Percentiles rank a stretch among this genome's conserved stretches.
These are phyloP conservation scores for Symbiotaphrina buchneri DNA, from an alignment of 495 filamentous ascomycete genomes.

Conservation along the genomic window DNA sequence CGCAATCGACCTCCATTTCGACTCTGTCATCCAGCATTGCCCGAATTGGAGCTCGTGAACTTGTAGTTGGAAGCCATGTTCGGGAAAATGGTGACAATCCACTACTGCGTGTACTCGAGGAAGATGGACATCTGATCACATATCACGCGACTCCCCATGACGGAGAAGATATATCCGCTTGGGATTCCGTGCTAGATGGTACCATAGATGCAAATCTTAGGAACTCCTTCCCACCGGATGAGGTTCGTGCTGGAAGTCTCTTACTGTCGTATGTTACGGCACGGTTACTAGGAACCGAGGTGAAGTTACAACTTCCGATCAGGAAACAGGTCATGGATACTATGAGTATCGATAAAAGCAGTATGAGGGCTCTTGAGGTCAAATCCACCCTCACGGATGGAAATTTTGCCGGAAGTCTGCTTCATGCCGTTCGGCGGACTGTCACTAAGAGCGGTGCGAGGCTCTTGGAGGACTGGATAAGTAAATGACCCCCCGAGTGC, in stretches of 20 bases:
- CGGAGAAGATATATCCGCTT: slow-evolving; percentile 34
- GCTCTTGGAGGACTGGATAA: slow-evolving; percentile 61
- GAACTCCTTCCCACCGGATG: slow-evolving; percentile 27
- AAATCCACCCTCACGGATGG: slow-evolving; percentile 59
- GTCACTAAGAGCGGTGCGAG: slow-evolving; percentile 78
- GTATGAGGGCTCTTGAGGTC: slow-evolving; percentile 75
- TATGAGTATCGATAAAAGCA: slow-evolving; percentile 83
- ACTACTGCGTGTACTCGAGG: slow-evolving; percentile 15
- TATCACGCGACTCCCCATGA: slow-evolving; percentile 22
- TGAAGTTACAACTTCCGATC: slow-evolving; percentile 68
- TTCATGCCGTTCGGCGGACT: slow-evolving; percentile 74
- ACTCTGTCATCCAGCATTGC: slow-evolving; percentile 58
- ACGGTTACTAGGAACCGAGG: slow-evolving; percentile 51
- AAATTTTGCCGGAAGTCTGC: slow-evolving; percentile 53
- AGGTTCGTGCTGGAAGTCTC: slow-evolving; percentile 45
- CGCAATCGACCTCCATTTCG: slow-evolving; percentile 50
- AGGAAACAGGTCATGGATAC: slow-evolving; percentile 47
- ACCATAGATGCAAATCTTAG: slow-evolving; percentile 21
- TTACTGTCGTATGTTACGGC: slow-evolving; percentile 66
- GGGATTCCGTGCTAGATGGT: slow-evolving; percentile 56
- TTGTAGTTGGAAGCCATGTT: slow-evolving; percentile 46
- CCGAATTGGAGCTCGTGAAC: slow-evolving; percentile 64
- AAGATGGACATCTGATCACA: slow-evolving; percentile 35
- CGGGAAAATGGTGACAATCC: slow-evolving; percentile 15
- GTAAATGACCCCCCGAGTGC: slow-evolving; percentile 16